These are phyloP conservation scores for Vigna reflexopilosa DNA, from an alignment of 306 rosid species.

Conservation along the genomic window DNA sequence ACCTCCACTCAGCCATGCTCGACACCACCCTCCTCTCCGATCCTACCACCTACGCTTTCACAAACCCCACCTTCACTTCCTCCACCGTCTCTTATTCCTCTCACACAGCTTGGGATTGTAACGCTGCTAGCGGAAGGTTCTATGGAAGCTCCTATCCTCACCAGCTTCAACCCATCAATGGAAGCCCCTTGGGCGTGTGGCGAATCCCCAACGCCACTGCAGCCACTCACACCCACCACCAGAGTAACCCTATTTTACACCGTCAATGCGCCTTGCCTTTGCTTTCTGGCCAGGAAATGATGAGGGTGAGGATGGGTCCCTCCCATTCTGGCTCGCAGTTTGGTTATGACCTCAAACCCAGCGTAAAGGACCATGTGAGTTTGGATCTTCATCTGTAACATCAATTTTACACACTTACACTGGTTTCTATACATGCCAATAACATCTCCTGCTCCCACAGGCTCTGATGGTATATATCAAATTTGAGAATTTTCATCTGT, in stretches of 20 bases:
- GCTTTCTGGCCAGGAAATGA: constrained; percentile 53
- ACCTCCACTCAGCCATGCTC: constrained; percentile 73
- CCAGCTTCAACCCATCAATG: constrained; percentile 62
- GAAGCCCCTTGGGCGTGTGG: constrained; percentile 76
- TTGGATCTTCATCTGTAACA: constrained; percentile 92
- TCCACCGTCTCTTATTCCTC: not conserved
- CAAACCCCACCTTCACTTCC: constrained; percentile 62
- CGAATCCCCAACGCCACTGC: constrained; percentile 53
- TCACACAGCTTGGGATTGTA: constrained; percentile 57
- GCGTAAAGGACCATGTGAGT: constrained; percentile 74
- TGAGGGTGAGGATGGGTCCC: constrained; percentile 34
- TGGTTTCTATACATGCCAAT: not conserved
- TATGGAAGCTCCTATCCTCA: constrained; percentile 58
- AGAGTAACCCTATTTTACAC: constrained; percentile 56
- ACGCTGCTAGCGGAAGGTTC: constrained; percentile 42
- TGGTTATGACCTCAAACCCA: constrained; percentile 58
- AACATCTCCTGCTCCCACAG: not conserved
- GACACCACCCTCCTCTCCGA: constrained; percentile 59
- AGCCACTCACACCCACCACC: constrained; percentile 28
- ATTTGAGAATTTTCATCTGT: constrained; percentile 16
- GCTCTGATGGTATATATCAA: not conserved
- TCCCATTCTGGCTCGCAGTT: constrained; percentile 50
- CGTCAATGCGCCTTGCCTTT: constrained; percentile 64
- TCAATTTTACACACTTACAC: not conserved
- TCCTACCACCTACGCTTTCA: constrained; percentile 59